Evolutionary conservation across 2,329 filamentous ascomycete species (phyloP).

Genomic region (Harringtonia lauricola): DNA sequence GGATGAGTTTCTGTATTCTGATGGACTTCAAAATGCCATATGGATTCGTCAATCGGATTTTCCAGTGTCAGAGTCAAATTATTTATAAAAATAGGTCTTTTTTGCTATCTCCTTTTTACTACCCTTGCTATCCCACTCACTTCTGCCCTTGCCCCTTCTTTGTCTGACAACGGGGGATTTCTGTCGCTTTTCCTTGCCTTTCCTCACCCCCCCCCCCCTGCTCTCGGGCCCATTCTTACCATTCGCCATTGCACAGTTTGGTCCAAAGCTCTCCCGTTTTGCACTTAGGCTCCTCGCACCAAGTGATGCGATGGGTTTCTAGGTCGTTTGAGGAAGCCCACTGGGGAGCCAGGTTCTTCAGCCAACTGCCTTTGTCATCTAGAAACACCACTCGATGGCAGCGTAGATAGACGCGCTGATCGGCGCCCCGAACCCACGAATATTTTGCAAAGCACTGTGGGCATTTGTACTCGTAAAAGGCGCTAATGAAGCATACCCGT

Average conservation of each 20-base stretch:
- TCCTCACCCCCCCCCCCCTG: too few relatives aligned
- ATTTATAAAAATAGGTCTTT: too few relatives aligned
- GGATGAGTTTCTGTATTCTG: too few relatives aligned
- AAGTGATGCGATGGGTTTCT: neutral
- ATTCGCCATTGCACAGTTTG: neutral
- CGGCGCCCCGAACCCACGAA: neutral
- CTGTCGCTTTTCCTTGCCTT: too few relatives aligned
- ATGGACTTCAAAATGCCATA: too few relatives aligned
- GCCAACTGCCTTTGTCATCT: neutral
- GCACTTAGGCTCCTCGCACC: constrained; percentile 1
- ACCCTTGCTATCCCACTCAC: too few relatives aligned
- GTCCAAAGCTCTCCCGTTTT: neutral
- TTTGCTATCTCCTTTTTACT: too few relatives aligned
- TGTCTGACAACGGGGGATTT: too few relatives aligned
- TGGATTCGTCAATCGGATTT: too few relatives aligned
- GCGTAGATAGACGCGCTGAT: neutral
- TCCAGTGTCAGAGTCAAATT: too few relatives aligned
- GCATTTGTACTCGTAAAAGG: constrained; percentile 1
- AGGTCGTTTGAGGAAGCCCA: neutral
- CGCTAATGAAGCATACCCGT: neutral
- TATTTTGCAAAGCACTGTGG: neutral
- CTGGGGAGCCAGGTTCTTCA: neutral
- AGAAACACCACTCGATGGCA: neutral
- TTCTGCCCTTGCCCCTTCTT: too few relatives aligned
- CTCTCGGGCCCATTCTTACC: too few relatives aligned